Percentiles rank a stretch among this genome's conserved stretches.
These are phyloP conservation scores for Colletotrichum lini DNA, from an alignment of 2,329 filamentous ascomycete species.

Conservation along the genomic window DNA sequence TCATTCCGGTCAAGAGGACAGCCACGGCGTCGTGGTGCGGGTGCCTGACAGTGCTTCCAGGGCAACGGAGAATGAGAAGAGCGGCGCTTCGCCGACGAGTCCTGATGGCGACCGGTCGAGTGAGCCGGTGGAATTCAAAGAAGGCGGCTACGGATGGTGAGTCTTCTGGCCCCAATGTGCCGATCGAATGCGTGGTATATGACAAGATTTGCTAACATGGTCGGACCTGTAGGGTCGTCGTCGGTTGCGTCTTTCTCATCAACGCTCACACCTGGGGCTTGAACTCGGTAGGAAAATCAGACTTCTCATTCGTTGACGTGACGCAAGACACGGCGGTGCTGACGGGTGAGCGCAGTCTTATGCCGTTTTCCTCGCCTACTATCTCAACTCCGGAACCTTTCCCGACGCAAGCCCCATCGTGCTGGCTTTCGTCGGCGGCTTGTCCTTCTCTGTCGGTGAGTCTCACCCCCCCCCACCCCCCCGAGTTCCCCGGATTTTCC, in stretches of 20 bases:
- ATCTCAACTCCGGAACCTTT: constrained; percentile 71
- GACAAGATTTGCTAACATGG: constrained; percentile 5
- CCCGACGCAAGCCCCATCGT: constrained; percentile 74
- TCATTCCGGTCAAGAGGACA: constrained; percentile 17
- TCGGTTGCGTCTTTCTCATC: constrained; percentile 67
- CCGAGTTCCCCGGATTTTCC: not conserved
- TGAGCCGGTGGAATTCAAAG: constrained; percentile 55
- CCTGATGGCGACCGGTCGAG: constrained; percentile 9
- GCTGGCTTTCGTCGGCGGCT: constrained; percentile 84
- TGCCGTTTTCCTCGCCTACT: constrained; percentile 70
- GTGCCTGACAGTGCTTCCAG: constrained; percentile 37
- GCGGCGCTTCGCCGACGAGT: constrained; percentile 16
- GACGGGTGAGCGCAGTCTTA: constrained; percentile 60
- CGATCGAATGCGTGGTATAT: not conserved
- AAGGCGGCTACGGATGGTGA: constrained; percentile 74
- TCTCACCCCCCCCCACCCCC: constrained; percentile 1
- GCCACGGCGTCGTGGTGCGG: constrained; percentile 34
- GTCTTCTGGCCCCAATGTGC: constrained; percentile 36
- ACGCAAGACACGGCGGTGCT: constrained; percentile 10
- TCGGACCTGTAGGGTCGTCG: constrained; percentile 61
- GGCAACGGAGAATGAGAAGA: constrained; percentile 29
- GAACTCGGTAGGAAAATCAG: constrained; percentile 67
- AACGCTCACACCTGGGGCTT: constrained; percentile 84
- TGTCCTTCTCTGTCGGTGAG: constrained; percentile 71
- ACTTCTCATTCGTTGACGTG: not conserved